Conservation (phyloP, 345 rosid species). For the Anastatica hierochuntica region DNA sequence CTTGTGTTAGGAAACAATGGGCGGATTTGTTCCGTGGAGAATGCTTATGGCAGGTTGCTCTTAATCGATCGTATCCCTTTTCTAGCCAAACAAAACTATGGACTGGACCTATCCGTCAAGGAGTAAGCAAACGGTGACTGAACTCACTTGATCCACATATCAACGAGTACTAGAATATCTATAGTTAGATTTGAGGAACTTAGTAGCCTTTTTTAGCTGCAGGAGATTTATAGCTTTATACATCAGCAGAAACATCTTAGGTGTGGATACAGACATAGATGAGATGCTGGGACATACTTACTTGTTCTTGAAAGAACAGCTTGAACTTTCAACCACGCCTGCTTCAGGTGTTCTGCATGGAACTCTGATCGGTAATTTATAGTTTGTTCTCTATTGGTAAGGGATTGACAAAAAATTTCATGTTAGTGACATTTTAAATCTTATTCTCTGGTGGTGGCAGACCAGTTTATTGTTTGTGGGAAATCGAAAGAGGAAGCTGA, state of each 20-base stretch:
- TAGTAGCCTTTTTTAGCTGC: conserved; percentile 25
- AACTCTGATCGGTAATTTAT: conserved; percentile 60
- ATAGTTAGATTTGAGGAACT: conserved; percentile 2
- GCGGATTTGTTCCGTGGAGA: conserved; percentile 57
- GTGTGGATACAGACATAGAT: conserved; percentile 44
- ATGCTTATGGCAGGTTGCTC: conserved; percentile 82
- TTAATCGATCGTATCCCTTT: conserved; percentile 41
- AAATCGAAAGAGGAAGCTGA: conserved; percentile 59
- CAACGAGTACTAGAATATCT: too few species aligned
- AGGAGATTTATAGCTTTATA: conserved; percentile 71
- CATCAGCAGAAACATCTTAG: conserved; percentile 50
- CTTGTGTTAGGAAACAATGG: conserved; percentile 73
- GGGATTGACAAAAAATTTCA: too few species aligned
- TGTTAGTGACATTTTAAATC: too few species aligned
- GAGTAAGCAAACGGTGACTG: conserved; percentile 48
- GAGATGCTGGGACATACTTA: conserved; percentile 83
- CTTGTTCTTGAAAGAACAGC: conserved; percentile 81
- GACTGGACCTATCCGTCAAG: conserved; percentile 78
- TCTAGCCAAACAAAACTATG: conserved; percentile 51
- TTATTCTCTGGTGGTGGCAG: conserved; percentile 28
- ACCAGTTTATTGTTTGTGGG: conserved; percentile 76
- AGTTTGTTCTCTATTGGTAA: not conserved
- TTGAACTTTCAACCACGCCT: conserved; percentile 46
- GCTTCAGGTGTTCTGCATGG: conserved; percentile 72
- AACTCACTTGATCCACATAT: not conserved